A percentile compares a stretch with the other conserved stretches of the same genome.
Conservation (phyloP, 176 grass and related monocot species). For the Elaeis guineensis region DNA sequence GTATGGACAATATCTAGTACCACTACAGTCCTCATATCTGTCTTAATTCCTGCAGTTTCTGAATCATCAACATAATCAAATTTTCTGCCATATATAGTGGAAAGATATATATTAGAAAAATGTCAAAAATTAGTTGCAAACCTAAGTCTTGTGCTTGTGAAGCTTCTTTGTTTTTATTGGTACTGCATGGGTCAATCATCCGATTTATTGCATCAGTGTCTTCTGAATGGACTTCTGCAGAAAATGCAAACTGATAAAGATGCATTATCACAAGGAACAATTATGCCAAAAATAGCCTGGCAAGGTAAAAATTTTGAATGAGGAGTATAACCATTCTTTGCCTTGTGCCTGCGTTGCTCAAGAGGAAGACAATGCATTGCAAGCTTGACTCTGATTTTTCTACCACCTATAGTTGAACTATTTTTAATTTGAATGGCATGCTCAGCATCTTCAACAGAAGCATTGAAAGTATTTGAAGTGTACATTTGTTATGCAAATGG, state of each 20-base stretch:
- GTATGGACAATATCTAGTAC: conserved; percentile 8
- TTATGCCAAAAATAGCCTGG: too few relatives aligned
- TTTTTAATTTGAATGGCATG: conserved; percentile 78
- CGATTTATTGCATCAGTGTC: conserved; percentile 38
- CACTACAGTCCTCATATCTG: conserved; percentile 12
- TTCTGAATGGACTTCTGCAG: conserved; percentile 26
- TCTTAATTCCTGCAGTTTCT: conserved; percentile 9
- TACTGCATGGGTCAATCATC: conserved; percentile 14
- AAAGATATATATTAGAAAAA: too few relatives aligned
- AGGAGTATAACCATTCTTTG: conserved; percentile 45
- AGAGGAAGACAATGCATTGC: conserved; percentile 61
- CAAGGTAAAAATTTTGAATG: neutral
- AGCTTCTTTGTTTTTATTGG: conserved; percentile 10
- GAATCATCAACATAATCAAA: too few relatives aligned
- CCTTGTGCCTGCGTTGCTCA: conserved; percentile 54
- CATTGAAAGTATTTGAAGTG: conserved; percentile 24
- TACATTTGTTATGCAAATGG: conserved; percentile 8
- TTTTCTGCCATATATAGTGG: too few relatives aligned
- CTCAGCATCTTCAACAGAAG: conserved; percentile 74
- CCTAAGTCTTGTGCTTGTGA: conserved; percentile 29
- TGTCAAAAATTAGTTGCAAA: neutral
- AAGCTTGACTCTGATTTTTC: conserved; percentile 86
- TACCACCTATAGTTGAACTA: conserved; percentile 46
- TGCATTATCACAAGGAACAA: too few relatives aligned
- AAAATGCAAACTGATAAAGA: neutral